These are phyloP conservation scores for Diaporthe humulicola DNA, from an alignment of 2,329 filamentous ascomycete genomes.

Conservation along the genomic window DNA sequence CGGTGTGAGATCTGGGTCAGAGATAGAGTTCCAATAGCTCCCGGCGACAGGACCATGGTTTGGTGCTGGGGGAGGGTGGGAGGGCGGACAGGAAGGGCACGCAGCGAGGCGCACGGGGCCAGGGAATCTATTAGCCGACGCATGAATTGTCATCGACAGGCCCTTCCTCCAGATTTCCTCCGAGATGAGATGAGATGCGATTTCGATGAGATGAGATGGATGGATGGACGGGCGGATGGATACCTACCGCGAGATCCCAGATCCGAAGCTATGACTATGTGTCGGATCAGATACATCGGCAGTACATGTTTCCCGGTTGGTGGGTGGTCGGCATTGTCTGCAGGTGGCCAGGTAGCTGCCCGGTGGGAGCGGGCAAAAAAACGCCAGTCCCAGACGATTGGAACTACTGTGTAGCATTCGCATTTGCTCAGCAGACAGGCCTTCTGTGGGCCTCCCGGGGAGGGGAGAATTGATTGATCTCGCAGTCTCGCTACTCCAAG, in stretches of 20 bases:
- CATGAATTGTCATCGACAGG: slow-evolving; percentile 23
- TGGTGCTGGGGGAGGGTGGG: too few relatives aligned
- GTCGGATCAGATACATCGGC: slow-evolving; percentile 18
- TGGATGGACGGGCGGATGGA: slow-evolving; percentile 24
- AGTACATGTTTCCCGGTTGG: not conserved
- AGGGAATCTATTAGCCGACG: slow-evolving; percentile 1
- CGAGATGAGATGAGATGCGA: slow-evolving; percentile 36
- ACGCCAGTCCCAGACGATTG: slow-evolving; percentile 7
- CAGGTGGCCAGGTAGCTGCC: not conserved
- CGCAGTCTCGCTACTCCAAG: not conserved
- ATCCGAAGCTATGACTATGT: slow-evolving; percentile 8
- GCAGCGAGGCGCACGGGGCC: not conserved
- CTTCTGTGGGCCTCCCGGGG: not conserved
- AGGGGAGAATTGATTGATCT: not conserved
- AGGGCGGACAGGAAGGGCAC: not conserved
- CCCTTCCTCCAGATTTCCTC: slow-evolving; percentile 17
- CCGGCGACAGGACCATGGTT: not conserved
- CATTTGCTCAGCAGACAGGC: not conserved
- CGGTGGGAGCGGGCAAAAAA: slow-evolving; percentile 1
- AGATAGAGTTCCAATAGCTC: slow-evolving; percentile 30
- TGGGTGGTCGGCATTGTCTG: not conserved
- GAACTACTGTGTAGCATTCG: slow-evolving; percentile 20
- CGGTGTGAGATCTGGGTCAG: slow-evolving; percentile 25
- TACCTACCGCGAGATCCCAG: slow-evolving; percentile 23
- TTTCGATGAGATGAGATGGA: slow-evolving; percentile 35